Evolutionary conservation across 192 early-diverging fungal genomes (phyloP), one percentile per base, ranked within the genome.

Genomic region (Jimgerdemannia lactiflua): DNA sequence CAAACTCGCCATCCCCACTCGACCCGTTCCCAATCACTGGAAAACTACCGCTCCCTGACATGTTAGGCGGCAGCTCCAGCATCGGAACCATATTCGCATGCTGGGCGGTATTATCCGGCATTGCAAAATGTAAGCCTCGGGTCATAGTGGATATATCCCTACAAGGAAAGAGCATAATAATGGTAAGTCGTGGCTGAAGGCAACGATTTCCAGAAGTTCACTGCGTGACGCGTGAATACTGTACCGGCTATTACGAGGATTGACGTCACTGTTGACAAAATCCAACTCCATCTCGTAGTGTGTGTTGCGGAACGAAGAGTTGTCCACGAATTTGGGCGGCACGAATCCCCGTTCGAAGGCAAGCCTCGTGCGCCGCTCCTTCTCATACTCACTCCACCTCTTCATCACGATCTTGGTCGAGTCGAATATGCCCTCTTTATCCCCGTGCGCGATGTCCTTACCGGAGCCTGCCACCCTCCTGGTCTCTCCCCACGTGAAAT

Each of bases 401-500:
- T 92, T 93, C 92, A 94, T 94, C 65, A 90, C 84, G 49, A 95
- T 91, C 76, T 88, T 84, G 39, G 85, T 88, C 20, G 85, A 87
- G 67, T 93, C 92, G 80, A 93, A 95, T 76, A 90, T 88, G 44
- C 92, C 94, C n/a, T 91, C 87, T 42, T 89, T 86, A 49, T 76
- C 83, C 42, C 91, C 89, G 65, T 93, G 91, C 40, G 80, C 84
- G 43, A 81, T 86, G 9, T 84, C 86, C 54, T 91, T 90, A 67
- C 71, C 82, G 39, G 86, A 86, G 49, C 90, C 91, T 59, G 87
- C 82, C 8, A 92, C 87, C 81, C 85, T 88, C 63, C 94, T 88
- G 1, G 94, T 95, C 74, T 93, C 83, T 20, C 94, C 94, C 94
- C 94, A 95, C 9, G 92, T 90, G 74, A 95, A 95, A 69, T 95